Evolutionary conservation across 306 rosid genomes (phyloP).

Genomic region (Biancaea sappan): DNA sequence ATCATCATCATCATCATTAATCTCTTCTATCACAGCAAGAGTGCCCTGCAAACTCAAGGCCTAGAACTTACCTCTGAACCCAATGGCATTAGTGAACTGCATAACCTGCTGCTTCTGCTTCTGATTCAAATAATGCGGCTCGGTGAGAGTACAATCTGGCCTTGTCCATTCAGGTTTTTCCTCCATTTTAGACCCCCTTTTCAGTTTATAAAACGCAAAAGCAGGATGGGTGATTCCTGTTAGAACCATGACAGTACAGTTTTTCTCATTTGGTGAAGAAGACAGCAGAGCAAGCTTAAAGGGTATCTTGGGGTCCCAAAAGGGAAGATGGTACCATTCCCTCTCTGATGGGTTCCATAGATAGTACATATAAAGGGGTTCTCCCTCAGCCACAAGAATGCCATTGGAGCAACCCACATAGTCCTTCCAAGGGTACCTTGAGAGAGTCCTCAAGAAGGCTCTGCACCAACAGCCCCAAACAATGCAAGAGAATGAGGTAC

Average conservation of each 20-base stretch:
- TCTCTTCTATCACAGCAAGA: constrained; percentile 21
- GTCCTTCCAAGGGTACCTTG: constrained; percentile 24
- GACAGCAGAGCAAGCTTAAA: constrained; percentile 28
- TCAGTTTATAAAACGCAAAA: constrained; percentile 13
- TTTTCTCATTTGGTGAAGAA: constrained; percentile 19
- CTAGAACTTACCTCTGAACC: constrained; percentile 21
- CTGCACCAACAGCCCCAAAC: constrained; percentile 4
- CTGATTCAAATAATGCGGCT: background rate
- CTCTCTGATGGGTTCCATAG: constrained; percentile 22
- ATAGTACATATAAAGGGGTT: background rate
- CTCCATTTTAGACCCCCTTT: background rate
- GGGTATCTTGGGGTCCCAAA: constrained; percentile 25
- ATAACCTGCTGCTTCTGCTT: background rate
- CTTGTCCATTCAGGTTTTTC: constrained; percentile 22
- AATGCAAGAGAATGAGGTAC: background rate
- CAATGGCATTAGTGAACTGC: constrained; percentile 38
- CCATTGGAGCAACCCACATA: constrained; percentile 33
- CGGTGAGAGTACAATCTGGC: constrained; percentile 20
- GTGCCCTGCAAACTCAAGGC: constrained; percentile 15
- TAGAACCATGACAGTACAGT: constrained; percentile 1
- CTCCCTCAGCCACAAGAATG: constrained; percentile 9
- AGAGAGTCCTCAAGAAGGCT: background rate
- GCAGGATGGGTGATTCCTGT: constrained; percentile 31
- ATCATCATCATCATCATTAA: background rate
- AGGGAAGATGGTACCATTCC: constrained; percentile 16